Conservation (phyloP, 805 yeast species). For the Hermanozyma aechmeae region DNA sequence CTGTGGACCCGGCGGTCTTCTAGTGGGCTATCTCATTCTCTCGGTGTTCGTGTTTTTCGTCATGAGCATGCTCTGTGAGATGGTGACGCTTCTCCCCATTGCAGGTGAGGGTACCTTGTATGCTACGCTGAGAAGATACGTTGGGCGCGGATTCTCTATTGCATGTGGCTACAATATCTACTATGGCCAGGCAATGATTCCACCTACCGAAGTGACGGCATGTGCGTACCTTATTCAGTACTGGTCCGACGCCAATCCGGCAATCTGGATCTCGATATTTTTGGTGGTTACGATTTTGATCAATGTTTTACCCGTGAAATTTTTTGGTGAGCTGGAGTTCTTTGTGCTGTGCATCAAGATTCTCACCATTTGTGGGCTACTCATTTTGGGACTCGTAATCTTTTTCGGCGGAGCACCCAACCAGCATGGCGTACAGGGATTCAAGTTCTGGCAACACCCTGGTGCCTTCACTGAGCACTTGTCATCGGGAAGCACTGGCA, state of each 20-base stretch:
- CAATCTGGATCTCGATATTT: background rate
- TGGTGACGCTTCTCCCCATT: constrained; percentile 1
- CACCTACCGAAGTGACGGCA: constrained; percentile 28
- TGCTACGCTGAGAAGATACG: constrained; percentile 4
- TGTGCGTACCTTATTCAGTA: constrained; percentile 32
- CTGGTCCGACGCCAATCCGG: constrained; percentile 16
- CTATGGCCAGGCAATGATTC: constrained; percentile 23
- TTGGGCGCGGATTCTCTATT: constrained; percentile 18
- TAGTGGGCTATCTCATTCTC: constrained; percentile 12
- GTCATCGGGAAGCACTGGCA: constrained; percentile 1
- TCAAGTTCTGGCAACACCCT: constrained; percentile 31
- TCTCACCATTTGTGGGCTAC: constrained; percentile 20
- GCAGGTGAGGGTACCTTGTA: constrained; percentile 18
- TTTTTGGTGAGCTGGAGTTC: constrained; percentile 29
- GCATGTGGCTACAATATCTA: constrained; percentile 26
- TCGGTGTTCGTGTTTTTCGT: constrained; percentile 16
- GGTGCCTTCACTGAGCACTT: constrained; percentile 11
- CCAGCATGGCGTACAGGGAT: constrained; percentile 33
- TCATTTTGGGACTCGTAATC: constrained; percentile 24
- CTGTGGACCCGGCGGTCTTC: constrained; percentile 13
- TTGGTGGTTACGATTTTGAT: constrained; percentile 12
- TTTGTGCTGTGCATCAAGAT: constrained; percentile 25
- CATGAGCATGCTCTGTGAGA: constrained; percentile 19
- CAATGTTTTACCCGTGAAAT: constrained; percentile 20
- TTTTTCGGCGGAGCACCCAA: constrained; percentile 30